Base-by-base conservation (phyloP, 768 basidiomycete genomes). In the Neoboletus magnificus region DNA sequence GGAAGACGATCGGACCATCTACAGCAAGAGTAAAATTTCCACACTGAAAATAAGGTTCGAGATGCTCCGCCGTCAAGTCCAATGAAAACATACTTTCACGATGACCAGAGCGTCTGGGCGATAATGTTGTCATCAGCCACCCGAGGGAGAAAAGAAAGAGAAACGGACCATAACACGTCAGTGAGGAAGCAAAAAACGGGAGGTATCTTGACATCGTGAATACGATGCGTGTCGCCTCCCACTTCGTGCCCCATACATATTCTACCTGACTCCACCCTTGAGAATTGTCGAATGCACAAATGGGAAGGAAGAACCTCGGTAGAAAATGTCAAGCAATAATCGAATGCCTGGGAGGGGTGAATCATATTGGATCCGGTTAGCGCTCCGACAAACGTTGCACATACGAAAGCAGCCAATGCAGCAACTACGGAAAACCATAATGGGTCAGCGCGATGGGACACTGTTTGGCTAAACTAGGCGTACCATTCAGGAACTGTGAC, bases 191-290 rank as follows among this genome's bases (percentile, higher is more conserved):
- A 48, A 68, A 3, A 32, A 68, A 63, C 27, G 69, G 50, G 35
- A 70, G 50, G 51, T 70, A 70, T 59, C 67, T 68, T 43, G 68
- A 51, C 10, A 68, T 7, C 6, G 66, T 63, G 46, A 68, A 68
- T 18, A 70, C 50, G 23, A 62, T 35, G 35, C 66, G 66, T 33
- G 68, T 35, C 7, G 23, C 22, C n/a, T 50, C 56, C 67, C 67
- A 70, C 35, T 52, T 63, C 9, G 61, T 56, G 12, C 64, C 59
- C 66, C 68, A 68, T 13, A 66, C 54, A 46, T 58, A 47, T 49
- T 56, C 55, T 2, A 68, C 62, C 67, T 69, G 22, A n/a, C 27
- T 12, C 30, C 15, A 2, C 11, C 2, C 2, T 37, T 63, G 18
- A 65, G 50, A 44, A 25, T 22, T 5, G 39, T 25, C 5, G 10